These are phyloP conservation scores for Pinus albicaulis DNA, from an alignment of 75 land plant species.

Conservation along the genomic window DNA sequence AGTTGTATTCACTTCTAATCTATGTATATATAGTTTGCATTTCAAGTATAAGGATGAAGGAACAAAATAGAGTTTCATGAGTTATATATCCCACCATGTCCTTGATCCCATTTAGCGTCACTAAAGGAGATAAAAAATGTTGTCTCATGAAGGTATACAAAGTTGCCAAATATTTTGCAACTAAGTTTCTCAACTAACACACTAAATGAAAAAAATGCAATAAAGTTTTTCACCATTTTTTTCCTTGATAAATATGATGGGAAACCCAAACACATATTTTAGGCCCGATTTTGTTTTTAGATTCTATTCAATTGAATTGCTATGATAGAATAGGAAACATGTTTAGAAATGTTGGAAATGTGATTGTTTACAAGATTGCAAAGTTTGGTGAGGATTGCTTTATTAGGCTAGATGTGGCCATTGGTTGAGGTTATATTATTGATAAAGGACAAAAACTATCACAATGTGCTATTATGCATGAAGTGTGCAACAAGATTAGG, in stretches of 20 bases:
- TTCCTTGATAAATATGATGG: conserved; percentile 39
- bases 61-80: too few species aligned
- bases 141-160: too few species aligned
- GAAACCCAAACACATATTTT: conserved; percentile 85
- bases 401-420: conserved; percentile 93
- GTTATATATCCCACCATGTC: too few species aligned
- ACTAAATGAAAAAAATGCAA: too few species aligned
- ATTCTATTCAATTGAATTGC: conserved; percentile 57
- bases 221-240: too few species aligned
- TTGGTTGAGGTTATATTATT: conserved; percentile 84
- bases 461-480: conserved; percentile 87
- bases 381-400: conserved; percentile 86
- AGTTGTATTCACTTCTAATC: too few species aligned
- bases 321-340: conserved; percentile 42
- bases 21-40: too few species aligned
- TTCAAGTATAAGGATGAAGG: too few species aligned
- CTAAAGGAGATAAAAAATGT: too few species aligned
- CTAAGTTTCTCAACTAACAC: too few species aligned
- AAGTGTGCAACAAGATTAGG: conserved; percentile 82
- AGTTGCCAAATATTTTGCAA: too few species aligned
- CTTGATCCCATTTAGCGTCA: too few species aligned
- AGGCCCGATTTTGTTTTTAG: conserved; percentile 81
- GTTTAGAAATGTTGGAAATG: conserved; percentile 65
- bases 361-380: conserved; percentile 72
- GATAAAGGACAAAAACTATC: conserved; percentile 90